These are phyloP conservation scores for Nidula microcarpa DNA, from an alignment of 768 basidiomycete species.

Conservation along the genomic window DNA sequence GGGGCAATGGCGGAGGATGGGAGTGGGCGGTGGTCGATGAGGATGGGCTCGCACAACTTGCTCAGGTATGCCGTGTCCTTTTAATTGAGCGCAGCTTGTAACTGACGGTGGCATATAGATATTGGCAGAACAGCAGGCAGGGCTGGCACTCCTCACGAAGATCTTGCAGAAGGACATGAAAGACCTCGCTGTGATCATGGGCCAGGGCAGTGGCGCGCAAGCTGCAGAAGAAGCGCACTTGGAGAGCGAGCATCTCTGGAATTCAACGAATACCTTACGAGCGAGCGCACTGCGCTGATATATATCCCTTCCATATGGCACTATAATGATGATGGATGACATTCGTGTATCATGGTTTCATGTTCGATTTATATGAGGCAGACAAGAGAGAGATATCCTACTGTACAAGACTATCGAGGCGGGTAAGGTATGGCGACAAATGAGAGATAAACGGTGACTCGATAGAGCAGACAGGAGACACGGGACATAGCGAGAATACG, in stretches of 20 bases:
- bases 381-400: neutral
- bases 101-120: slow-evolving; percentile 41
- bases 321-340: too few species aligned
- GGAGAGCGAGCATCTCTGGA: slow-evolving; percentile 27
- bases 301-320: too few species aligned
- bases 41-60: slow-evolving; percentile 73
- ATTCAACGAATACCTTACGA: slow-evolving; percentile 29
- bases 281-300: slow-evolving; percentile 31
- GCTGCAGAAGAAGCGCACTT: slow-evolving; percentile 8
- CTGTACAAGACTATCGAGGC: neutral
- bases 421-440: neutral
- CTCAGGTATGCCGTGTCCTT: slow-evolving; percentile 47
- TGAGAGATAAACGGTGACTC: neutral
- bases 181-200: slow-evolving; percentile 66
- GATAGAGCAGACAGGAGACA: too few species aligned
- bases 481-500: too few species aligned
- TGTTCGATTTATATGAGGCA: neutral
- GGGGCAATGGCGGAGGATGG: slow-evolving; percentile 33
- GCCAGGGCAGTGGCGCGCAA: slow-evolving; percentile 23
- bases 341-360: neutral
- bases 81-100: neutral
- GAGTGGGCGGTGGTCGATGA: slow-evolving; percentile 89
- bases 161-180: slow-evolving; percentile 61
- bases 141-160: slow-evolving; percentile 76
- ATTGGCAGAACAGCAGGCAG: slow-evolving; percentile 73